Evolutionary conservation across 2,329 filamentous ascomycete species (phyloP).

Genomic region (Pseudogymnoascus sp.): DNA sequence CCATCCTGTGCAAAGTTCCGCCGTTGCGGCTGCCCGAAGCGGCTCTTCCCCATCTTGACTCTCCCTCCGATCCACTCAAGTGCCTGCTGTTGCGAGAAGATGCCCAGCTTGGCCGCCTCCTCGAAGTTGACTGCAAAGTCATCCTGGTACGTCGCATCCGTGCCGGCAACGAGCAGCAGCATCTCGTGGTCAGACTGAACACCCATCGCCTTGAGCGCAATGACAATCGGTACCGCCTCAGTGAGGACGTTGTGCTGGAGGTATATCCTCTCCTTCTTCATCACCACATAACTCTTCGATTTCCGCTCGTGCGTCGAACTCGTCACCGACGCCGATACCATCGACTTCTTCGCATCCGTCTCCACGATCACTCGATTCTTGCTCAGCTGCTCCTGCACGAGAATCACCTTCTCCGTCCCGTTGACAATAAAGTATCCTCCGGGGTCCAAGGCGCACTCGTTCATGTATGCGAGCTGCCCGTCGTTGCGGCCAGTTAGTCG

Average conservation of each 20-base stretch:
- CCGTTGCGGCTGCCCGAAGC: constrained; percentile 46
- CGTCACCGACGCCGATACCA: constrained; percentile 92
- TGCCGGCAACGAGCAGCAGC: constrained; percentile 79
- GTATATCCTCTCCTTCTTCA: constrained; percentile 88
- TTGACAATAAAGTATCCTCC: constrained; percentile 98
- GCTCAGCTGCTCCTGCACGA: constrained; percentile 97
- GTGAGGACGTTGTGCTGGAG: constrained; percentile 88
- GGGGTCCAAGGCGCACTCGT: constrained; percentile 92
- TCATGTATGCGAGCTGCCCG: constrained; percentile 80
- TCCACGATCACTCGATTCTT: constrained; percentile 99
- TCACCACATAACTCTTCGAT: constrained; percentile 90
- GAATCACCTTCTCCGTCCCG: constrained; percentile 95
- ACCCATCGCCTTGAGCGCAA: constrained; percentile 87
- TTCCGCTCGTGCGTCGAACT: constrained; percentile 97
- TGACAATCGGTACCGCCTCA: constrained; percentile 91
- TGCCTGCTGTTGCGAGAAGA: constrained; percentile 92
- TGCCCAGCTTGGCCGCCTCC: constrained; percentile 72
- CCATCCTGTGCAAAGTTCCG: constrained; percentile 86
- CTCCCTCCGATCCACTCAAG: constrained; percentile 83
- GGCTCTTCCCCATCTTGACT: constrained; percentile 72
- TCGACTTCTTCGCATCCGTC: constrained; percentile 80
- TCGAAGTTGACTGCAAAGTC: constrained; percentile 95
- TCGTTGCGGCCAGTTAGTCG: constrained; percentile 78
- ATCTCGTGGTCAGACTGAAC: constrained; percentile 94
- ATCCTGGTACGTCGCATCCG: constrained; percentile 84